Percentiles rank a stretch among this genome's conserved stretches.
These are phyloP conservation scores for Herpetomonas samuelpessoai DNA, from an alignment of 208 protist genomes.

Conservation along the genomic window DNA sequence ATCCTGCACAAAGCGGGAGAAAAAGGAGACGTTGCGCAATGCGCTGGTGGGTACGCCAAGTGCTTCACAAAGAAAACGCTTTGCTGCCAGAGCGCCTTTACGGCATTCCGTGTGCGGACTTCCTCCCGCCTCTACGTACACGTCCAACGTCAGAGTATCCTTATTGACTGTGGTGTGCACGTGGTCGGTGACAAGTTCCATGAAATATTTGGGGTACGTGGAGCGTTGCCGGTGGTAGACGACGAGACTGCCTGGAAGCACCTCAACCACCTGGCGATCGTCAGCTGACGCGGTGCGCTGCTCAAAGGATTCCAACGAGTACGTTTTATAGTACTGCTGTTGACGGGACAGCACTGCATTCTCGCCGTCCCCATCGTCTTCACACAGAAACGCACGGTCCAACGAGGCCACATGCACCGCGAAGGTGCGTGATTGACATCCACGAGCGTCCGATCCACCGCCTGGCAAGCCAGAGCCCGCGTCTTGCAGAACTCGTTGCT, in stretches of 20 bases:
- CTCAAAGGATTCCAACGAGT: neutral
- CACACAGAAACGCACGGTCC: neutral
- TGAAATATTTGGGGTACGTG: constrained; percentile 25
- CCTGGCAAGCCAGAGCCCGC: neutral
- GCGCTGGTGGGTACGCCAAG: neutral
- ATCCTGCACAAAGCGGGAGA: neutral
- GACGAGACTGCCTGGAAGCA: constrained; percentile 22
- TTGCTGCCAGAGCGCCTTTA: neutral
- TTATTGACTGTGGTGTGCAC: constrained; percentile 18
- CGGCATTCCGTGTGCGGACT: neutral
- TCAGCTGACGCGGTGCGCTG: neutral
- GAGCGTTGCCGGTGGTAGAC: constrained; percentile 34
- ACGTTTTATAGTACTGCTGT: neutral
- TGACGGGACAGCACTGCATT: neutral
- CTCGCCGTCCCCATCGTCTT: constrained; percentile 15
- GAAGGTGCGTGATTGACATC: too few species aligned
- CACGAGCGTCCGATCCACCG: too few species aligned
- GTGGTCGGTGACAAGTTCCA: constrained; percentile 29
- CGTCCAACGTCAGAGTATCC: constrained; percentile 9
- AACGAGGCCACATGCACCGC: constrained; percentile 4
- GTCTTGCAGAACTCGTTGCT: neutral
- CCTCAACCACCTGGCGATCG: constrained; percentile 22
- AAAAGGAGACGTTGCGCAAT: constrained; percentile 1
- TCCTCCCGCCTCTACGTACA: constrained; percentile 14
- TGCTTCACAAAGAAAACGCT: neutral